Conservation (phyloP, 768 basidiomycete genomes). For the Leccinellum luteum region DNA sequence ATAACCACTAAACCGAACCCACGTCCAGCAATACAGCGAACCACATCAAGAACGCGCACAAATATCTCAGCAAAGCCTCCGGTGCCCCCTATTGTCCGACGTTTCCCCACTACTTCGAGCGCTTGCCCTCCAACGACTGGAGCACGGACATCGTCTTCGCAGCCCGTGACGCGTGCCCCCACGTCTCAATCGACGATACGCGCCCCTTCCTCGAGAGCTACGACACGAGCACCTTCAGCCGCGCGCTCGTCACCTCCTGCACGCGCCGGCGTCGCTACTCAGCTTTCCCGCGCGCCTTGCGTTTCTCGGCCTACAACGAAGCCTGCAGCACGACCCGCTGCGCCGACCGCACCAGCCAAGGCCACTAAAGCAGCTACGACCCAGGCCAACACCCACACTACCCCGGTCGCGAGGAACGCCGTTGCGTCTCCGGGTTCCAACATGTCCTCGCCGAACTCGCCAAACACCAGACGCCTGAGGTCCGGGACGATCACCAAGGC, state of each 20-base stretch:
- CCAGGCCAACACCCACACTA: neutral
- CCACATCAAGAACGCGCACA: neutral
- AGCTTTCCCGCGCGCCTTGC: slow-evolving; percentile 8
- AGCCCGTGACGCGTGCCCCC: slow-evolving; percentile 23
- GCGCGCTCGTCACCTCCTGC: slow-evolving; percentile 18
- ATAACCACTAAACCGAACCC: neutral
- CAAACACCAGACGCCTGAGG: slow-evolving; percentile 12
- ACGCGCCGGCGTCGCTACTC: slow-evolving; percentile 1
- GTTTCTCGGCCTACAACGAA: slow-evolving; percentile 8
- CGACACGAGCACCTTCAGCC: slow-evolving; percentile 18
- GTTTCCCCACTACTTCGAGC: slow-evolving; percentile 4
- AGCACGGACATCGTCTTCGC: slow-evolving; percentile 14
- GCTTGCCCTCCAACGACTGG: slow-evolving; percentile 7
- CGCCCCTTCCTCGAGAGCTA: slow-evolving; percentile 15
- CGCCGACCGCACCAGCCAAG: slow-evolving; percentile 1
- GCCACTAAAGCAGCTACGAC: slow-evolving; percentile 5
- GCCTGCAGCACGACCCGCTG: slow-evolving; percentile 7
- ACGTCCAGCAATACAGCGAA: slow-evolving; percentile 12
- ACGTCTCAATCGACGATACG: slow-evolving; percentile 21
- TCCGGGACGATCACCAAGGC: slow-evolving; percentile 26
- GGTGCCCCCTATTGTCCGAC: slow-evolving; percentile 8
- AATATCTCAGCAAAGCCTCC: slow-evolving; percentile 4
- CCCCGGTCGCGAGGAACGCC: neutral
- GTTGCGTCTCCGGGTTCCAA: neutral
- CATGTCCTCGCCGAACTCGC: neutral